Evolutionary conservation across 2,329 filamentous ascomycete species (phyloP).

Genomic region (Bipolaris oryzae): DNA sequence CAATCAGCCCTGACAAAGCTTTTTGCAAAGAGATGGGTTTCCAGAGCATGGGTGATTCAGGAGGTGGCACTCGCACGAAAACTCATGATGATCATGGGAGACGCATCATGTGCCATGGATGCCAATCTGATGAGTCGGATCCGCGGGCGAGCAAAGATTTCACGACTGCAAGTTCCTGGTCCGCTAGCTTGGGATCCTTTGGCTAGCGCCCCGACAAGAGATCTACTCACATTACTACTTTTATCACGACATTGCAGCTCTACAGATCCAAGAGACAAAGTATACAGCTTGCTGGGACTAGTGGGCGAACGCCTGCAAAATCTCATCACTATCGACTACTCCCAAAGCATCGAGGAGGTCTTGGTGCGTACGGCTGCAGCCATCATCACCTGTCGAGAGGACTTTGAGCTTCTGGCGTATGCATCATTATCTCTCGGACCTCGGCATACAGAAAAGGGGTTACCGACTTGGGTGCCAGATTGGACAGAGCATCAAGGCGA

Average conservation of each 20-base stretch:
- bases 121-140: slow-evolving; percentile 16
- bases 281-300: slow-evolving; percentile 19
- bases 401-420: slow-evolving; percentile 17
- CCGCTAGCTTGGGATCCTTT: slow-evolving; percentile 20
- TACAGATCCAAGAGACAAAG: slow-evolving; percentile 18
- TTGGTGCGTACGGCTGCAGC: slow-evolving; percentile 14
- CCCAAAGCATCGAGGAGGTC: slow-evolving; percentile 17
- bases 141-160: slow-evolving; percentile 16
- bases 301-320: slow-evolving; percentile 15
- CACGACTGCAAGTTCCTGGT: slow-evolving; percentile 16
- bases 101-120: slow-evolving; percentile 9
- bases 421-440: slow-evolving; percentile 7
- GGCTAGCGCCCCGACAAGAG: slow-evolving; percentile 17
- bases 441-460: not conserved
- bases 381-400: slow-evolving; percentile 17
- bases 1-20: slow-evolving; percentile 8
- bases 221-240: slow-evolving; percentile 16
- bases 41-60: slow-evolving; percentile 27
- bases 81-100: slow-evolving; percentile 16
- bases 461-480: slow-evolving; percentile 22
- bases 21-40: slow-evolving; percentile 20
- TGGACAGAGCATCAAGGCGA: slow-evolving; percentile 11
- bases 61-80: slow-evolving; percentile 23
- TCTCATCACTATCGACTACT: slow-evolving; percentile 18
- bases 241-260: slow-evolving; percentile 16